These are phyloP conservation scores for Exophiala phaeomuriformis DNA, from an alignment of 2,329 filamentous ascomycete genomes.

Conservation along the genomic window DNA sequence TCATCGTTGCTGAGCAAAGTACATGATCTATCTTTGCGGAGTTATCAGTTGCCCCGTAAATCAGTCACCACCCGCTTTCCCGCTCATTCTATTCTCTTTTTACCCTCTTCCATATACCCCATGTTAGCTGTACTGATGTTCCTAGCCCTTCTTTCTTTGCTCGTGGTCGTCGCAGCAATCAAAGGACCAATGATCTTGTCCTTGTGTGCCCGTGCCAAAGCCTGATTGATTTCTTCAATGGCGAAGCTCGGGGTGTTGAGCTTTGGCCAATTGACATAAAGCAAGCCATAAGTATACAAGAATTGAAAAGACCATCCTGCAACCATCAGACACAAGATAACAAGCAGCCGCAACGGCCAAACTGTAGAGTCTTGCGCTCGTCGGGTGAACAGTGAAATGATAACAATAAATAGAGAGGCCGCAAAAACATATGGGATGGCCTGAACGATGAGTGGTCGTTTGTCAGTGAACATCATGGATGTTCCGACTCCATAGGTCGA, in stretches of 20 bases:
- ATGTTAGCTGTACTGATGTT: slow-evolving; percentile 76
- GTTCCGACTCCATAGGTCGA: slow-evolving; percentile 63
- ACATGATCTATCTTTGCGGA: neutral
- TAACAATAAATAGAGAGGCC: slow-evolving; percentile 75
- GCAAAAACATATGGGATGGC: slow-evolving; percentile 86
- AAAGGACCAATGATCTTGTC: slow-evolving; percentile 73
- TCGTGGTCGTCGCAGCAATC: slow-evolving; percentile 46
- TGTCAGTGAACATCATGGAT: slow-evolving; percentile 71
- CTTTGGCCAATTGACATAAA: slow-evolving; percentile 98
- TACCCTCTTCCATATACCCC: slow-evolving; percentile 86
- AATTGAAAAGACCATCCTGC: slow-evolving; percentile 68
- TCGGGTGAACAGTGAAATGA: slow-evolving; percentile 66
- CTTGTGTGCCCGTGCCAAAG: slow-evolving; percentile 72
- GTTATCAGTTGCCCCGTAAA: neutral
- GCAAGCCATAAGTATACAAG: slow-evolving; percentile 74
- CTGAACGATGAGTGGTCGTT: slow-evolving; percentile 79
- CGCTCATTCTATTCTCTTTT: slow-evolving; percentile 79
- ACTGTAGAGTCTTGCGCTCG: slow-evolving; percentile 64
- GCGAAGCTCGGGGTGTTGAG: slow-evolving; percentile 83
- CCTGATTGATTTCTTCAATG: slow-evolving; percentile 80
- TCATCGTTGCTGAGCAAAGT: neutral
- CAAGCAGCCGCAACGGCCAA: slow-evolving; percentile 75
- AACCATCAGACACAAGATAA: slow-evolving; percentile 67
- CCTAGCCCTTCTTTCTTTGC: slow-evolving; percentile 58
- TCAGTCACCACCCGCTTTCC: neutral